Base-by-base conservation (phyloP, 495 filamentous ascomycete genomes). In the Aspergillus sparsus region DNA sequence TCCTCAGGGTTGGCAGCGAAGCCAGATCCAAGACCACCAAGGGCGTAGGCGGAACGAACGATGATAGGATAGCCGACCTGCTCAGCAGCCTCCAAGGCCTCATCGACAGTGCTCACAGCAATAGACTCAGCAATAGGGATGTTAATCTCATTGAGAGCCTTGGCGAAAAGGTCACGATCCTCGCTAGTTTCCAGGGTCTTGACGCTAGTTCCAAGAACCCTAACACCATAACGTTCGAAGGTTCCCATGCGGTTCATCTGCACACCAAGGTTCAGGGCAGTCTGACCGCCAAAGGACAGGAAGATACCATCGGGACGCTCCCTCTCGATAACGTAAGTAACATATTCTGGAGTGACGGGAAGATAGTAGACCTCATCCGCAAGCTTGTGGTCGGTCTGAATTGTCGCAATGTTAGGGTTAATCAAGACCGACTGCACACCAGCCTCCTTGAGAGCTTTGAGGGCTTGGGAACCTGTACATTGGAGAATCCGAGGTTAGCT, bases 341-440 rank as follows among this genome's bases (percentile, higher is more conserved):
- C 93, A 66, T 97, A 98, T 73, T 97, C 93, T 42, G 93, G 90
- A 31, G 92, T 98, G 49, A 98, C 94, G 9, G 93, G 93, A 2
- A 97, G 86, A 80, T 97, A 98, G 78, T 97, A 98, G 57, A 98
- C 91, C 75, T 97, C 94, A 66, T 98, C 93, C 9, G 93, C 93
- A 52, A 98, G 83, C 63, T 96, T 96, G 79, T 97, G 95, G 27
- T 96, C 93, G 37, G 93, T 98, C 75, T 98, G 93, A 67, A 98
- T 98, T 32, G 93, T 98, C 39, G 93, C 93, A 66, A 98, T 98
- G 73, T 98, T 98, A 49, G 93, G 94, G 75, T 98, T 98, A 79
- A 98, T 93, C 56, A 98, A 85, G 60, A 98, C 87, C 3, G 94
- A 96, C 65, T 91, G 87, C 61, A 98, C 92, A 60, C 90, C 89